phyloP scores from a whole-genome alignment of 371 early-diverging fungal genomes.

The Apophysomyces trapeziformis region DNA sequence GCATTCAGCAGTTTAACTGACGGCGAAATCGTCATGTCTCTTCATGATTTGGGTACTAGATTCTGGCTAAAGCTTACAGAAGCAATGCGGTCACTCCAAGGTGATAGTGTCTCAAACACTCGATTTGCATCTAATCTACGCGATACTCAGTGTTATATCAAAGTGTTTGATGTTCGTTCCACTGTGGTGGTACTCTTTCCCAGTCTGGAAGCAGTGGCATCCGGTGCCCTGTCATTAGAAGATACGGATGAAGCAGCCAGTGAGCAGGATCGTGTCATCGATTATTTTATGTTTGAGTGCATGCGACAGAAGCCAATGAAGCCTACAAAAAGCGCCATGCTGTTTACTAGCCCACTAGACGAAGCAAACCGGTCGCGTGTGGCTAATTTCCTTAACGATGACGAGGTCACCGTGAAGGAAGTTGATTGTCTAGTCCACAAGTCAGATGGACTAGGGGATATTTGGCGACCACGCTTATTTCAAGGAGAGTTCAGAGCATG shows the following conservation, averaged over 20 bases:
- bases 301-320: constrained; percentile 58
- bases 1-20: constrained; percentile 52
- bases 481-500: constrained; percentile 36
- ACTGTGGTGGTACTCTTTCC: constrained; percentile 72
- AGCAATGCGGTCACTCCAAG: constrained; percentile 30
- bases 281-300: constrained; percentile 64
- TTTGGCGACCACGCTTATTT: constrained; percentile 36
- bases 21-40: constrained; percentile 60
- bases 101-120: constrained; percentile 26
- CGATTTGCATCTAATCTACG: constrained; percentile 32
- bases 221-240: constrained; percentile 26
- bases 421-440: constrained; percentile 41
- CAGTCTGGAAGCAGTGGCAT: constrained; percentile 51
- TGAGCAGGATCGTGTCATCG: constrained; percentile 15
- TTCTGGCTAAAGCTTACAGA: constrained; percentile 43
- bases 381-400: constrained; percentile 14
- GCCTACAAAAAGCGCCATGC: constrained; percentile 28
- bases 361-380: constrained; percentile 5
- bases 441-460: constrained; percentile 44
- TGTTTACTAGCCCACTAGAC: constrained; percentile 6
- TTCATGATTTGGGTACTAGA: constrained; percentile 49
- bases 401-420: constrained; percentile 24
- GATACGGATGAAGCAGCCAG: neutral
- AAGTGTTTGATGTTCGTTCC: constrained; percentile 61
- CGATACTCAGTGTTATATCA: constrained; percentile 72